Conservation (phyloP, 2,329 filamentous ascomycete species). For the Arthrocladium fulminans region DNA sequence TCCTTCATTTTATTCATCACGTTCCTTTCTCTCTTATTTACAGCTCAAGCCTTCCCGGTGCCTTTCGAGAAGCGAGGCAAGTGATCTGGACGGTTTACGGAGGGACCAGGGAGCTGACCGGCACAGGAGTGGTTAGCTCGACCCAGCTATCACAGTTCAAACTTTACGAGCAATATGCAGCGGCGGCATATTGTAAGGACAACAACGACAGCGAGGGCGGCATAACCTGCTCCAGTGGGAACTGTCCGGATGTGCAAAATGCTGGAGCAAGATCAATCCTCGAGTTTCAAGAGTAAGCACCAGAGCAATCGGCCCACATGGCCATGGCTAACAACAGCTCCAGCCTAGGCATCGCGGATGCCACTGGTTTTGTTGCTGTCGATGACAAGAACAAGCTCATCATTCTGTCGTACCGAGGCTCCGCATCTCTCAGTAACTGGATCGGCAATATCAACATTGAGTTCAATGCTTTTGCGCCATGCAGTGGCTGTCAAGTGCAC, state of each 20-base stretch:
- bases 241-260: conserved; percentile 41
- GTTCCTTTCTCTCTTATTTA: background rate
- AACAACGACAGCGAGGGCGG: conserved; percentile 39
- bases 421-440: conserved; percentile 25
- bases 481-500: conserved; percentile 36
- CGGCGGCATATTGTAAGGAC: conserved; percentile 43
- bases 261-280: conserved; percentile 38
- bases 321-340: conserved; percentile 11
- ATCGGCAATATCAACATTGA: conserved; percentile 24
- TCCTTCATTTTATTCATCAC: conserved; percentile 1
- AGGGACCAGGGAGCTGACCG: background rate
- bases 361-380: conserved; percentile 40
- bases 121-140: background rate
- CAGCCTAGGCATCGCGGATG: conserved; percentile 29
- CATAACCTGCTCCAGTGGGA: conserved; percentile 37
- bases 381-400: conserved; percentile 35
- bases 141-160: conserved; percentile 33
- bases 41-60: background rate
- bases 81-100: background rate
- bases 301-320: background rate
- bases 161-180: conserved; percentile 45
- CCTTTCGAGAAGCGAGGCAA: conserved; percentile 4
- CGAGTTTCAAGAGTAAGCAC: conserved; percentile 42
- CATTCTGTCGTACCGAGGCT: conserved; percentile 31
- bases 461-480: conserved; percentile 31